phyloP scores from a whole-genome alignment of 805 yeast species.

The Pichia membranifaciens region DNA sequence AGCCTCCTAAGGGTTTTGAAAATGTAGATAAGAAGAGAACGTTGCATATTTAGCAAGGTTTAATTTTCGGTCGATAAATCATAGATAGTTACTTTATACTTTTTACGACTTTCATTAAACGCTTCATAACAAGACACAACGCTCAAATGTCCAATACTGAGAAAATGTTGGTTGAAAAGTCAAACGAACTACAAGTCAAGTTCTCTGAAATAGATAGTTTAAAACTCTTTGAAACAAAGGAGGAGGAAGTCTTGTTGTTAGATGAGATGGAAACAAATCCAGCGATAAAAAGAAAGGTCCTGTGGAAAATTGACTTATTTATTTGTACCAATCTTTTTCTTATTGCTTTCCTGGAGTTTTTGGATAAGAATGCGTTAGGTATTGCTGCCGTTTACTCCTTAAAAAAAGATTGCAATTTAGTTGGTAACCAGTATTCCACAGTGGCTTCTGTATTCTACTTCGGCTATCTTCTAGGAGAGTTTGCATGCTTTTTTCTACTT shows the following conservation, averaged over 20 bases:
- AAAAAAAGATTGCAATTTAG: slow-evolving; percentile 31
- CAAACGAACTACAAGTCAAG: too few relatives aligned
- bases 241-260: not conserved
- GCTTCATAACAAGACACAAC: too few relatives aligned
- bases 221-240: slow-evolving; percentile 1
- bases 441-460: slow-evolving; percentile 40
- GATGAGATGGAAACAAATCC: slow-evolving; percentile 3
- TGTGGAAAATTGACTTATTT: slow-evolving; percentile 6
- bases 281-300: not conserved
- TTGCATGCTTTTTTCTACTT: slow-evolving; percentile 14
- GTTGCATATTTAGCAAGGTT: too few relatives aligned
- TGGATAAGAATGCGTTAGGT: slow-evolving; percentile 26
- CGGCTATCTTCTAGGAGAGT: slow-evolving; percentile 36
- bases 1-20: too few relatives aligned
- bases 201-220: too few relatives aligned
- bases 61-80: too few relatives aligned
- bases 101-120: too few relatives aligned
- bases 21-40: too few relatives aligned
- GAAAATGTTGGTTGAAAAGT: too few relatives aligned
- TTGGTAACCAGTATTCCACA: slow-evolving; percentile 38
- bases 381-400: slow-evolving; percentile 28
- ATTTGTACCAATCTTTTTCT: slow-evolving; percentile 5
- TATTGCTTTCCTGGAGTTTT: slow-evolving; percentile 5
- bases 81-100: too few relatives aligned
- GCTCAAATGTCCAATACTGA: too few relatives aligned